A percentile compares a stretch with the other conserved stretches of the same genome.
phyloP scores from a whole-genome alignment of 495 filamentous ascomycete genomes.

The Bacidia gigantensis region DNA sequence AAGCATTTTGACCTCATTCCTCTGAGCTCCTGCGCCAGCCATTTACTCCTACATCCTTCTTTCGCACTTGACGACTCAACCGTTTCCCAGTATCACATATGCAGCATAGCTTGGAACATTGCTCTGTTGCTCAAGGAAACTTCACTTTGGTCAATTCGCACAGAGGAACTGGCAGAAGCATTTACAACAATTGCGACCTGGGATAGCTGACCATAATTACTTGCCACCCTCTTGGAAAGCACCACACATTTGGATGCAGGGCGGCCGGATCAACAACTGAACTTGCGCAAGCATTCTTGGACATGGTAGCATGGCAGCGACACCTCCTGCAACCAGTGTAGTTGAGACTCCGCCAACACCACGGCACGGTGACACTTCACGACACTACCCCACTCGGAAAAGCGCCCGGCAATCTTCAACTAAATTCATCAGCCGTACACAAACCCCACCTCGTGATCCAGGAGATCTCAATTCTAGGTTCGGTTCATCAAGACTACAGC shows the following conservation, averaged over 20 bases:
- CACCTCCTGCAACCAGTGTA: slow-evolving; percentile 48
- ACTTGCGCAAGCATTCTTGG: too few species aligned
- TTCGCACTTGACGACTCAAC: background rate
- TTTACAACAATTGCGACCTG: too few species aligned
- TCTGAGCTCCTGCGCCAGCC: too few species aligned
- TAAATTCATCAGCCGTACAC: slow-evolving; percentile 22
- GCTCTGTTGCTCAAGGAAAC: background rate
- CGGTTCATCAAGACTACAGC: background rate
- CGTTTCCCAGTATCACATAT: background rate
- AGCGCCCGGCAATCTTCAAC: slow-evolving; percentile 32
- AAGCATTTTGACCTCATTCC: slow-evolving; percentile 7
- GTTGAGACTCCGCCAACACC: slow-evolving; percentile 61
- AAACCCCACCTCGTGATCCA: slow-evolving; percentile 27
- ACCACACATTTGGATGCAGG: too few species aligned
- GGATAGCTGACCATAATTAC: too few species aligned
- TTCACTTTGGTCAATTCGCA: too few species aligned
- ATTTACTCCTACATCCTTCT: background rate
- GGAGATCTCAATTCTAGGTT: background rate
- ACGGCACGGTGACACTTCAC: slow-evolving; percentile 40
- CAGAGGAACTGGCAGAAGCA: too few species aligned
- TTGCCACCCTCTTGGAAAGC: too few species aligned
- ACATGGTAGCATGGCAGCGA: slow-evolving; percentile 39
- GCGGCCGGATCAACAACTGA: too few species aligned
- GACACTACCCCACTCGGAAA: slow-evolving; percentile 46
- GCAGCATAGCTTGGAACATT: background rate